These are phyloP conservation scores for Thraustochytrium striatum DNA, from an alignment of 352 stramenopile genomes.

Conservation along the genomic window DNA sequence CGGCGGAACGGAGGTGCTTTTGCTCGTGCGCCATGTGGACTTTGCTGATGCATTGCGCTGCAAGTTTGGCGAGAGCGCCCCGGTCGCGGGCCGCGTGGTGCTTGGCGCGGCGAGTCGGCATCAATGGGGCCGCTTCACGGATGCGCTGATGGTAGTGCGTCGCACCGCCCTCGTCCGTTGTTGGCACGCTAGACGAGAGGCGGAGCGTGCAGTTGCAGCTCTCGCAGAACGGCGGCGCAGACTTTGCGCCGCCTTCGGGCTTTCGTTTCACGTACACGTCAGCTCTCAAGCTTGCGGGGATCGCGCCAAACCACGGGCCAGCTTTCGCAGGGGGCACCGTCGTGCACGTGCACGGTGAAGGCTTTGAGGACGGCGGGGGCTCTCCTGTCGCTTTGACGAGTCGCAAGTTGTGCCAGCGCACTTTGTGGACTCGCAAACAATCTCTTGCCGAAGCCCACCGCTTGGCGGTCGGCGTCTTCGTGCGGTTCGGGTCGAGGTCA, in stretches of 20 bases:
- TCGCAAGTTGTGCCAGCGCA: constrained; percentile 34
- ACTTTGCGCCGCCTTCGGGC: neutral
- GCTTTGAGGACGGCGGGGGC: constrained; percentile 56
- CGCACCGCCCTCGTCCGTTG: neutral
- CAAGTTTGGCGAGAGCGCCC: neutral
- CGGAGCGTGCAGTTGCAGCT: neutral
- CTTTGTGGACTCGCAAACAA: constrained; percentile 55
- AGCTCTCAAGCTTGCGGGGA: neutral
- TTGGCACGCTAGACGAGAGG: neutral
- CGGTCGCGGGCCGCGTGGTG: neutral
- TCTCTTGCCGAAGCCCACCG: constrained; percentile 56
- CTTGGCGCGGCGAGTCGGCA: neutral
- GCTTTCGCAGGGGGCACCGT: constrained; percentile 57
- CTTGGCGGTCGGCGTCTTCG: too few relatives aligned
- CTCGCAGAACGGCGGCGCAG: constrained; percentile 17
- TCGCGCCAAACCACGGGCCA: neutral
- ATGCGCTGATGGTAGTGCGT: neutral
- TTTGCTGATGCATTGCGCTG: neutral
- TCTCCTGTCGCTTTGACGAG: constrained; percentile 62
- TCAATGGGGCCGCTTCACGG: neutral
- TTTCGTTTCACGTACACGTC: neutral
- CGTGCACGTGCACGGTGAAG: constrained; percentile 54
- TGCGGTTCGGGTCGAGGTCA: constrained; percentile 52
- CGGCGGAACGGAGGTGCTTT: neutral
- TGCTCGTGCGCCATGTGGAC: neutral